These are phyloP conservation scores for Eimeria necatrix DNA, from an alignment of 169 alveolate genomes.

Conservation along the genomic window DNA sequence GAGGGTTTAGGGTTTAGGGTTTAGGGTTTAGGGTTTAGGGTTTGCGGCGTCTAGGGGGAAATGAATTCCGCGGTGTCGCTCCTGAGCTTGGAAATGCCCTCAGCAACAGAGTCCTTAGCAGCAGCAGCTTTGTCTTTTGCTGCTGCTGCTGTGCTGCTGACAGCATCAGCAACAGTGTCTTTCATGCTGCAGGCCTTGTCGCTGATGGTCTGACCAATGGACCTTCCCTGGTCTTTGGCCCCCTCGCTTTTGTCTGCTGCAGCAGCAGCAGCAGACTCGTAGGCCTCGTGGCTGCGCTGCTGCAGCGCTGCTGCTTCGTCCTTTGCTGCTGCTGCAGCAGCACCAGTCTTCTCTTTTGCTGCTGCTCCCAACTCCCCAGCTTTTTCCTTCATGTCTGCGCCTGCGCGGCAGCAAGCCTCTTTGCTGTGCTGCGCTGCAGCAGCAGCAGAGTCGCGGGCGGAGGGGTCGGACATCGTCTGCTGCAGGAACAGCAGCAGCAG, in stretches of 20 bases:
- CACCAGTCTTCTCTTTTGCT: neutral
- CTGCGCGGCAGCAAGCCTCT: constrained; percentile 6
- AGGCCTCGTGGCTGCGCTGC: neutral
- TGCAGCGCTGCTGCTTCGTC: neutral
- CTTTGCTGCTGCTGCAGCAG: neutral
- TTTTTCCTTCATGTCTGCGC: neutral
- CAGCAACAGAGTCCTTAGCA: neutral
- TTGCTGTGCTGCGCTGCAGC: neutral
- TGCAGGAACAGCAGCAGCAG: too few species aligned
- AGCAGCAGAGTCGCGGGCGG: neutral
- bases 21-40: too few species aligned
- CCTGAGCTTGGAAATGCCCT: neutral
- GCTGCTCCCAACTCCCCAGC: neutral
- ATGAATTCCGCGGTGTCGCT: neutral
- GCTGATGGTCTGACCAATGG: neutral
- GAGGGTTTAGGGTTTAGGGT: too few species aligned
- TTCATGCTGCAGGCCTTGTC: neutral
- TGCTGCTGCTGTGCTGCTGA: neutral
- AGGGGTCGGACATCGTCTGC: neutral
- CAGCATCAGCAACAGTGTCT: neutral
- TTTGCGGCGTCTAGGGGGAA: neutral
- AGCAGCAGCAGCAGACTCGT: neutral
- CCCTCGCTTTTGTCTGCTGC: neutral
- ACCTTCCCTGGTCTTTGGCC: neutral
- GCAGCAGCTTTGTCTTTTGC: neutral